A percentile compares a stretch with the other conserved stretches of the same genome.
These are phyloP conservation scores for Coemansia sp. DNA, from an alignment of 192 early-diverging fungal species.

Conservation along the genomic window DNA sequence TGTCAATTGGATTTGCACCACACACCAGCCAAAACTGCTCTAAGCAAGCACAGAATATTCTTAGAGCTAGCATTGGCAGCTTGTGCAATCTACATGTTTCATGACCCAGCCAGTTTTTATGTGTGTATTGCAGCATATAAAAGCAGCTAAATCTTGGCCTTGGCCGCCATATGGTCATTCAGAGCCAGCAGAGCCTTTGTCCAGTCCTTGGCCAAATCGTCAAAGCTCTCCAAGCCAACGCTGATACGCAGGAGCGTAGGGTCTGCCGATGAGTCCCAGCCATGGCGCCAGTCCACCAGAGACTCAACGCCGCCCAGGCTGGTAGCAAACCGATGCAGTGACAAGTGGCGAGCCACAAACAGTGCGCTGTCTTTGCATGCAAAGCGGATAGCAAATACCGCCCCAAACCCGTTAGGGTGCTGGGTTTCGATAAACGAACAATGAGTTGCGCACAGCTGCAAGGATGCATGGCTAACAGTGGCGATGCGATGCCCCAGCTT, in stretches of 20 bases:
- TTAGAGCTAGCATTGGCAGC: no score
- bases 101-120: no score
- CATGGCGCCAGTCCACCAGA: slow-evolving; percentile 67
- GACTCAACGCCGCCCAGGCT: slow-evolving; percentile 65
- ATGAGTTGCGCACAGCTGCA: slow-evolving; percentile 13
- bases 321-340: slow-evolving; percentile 59
- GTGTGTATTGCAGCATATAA: no score
- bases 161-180: slow-evolving; percentile 16
- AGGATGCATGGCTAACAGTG: slow-evolving; percentile 41
- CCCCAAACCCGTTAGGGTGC: slow-evolving; percentile 41
- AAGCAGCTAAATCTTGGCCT: slow-evolving; percentile 10
- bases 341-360: slow-evolving; percentile 45
- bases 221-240: slow-evolving; percentile 65
- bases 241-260: slow-evolving; percentile 60
- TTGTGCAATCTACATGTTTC: no score
- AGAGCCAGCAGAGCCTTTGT: slow-evolving; percentile 51
- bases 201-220: slow-evolving; percentile 65
- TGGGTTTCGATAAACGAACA: slow-evolving; percentile 35
- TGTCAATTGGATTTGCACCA: no score
- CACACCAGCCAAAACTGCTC: no score
- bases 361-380: slow-evolving; percentile 49
- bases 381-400: slow-evolving; percentile 53
- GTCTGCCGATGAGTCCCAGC: slow-evolving; percentile 37
- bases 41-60: no score
- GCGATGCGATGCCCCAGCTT: slow-evolving; percentile 25